Evolutionary conservation across 2,329 filamentous ascomycete species (phyloP), one percentile per base, ranked within the genome.

Genomic region (Didymellaceae sp.): DNA sequence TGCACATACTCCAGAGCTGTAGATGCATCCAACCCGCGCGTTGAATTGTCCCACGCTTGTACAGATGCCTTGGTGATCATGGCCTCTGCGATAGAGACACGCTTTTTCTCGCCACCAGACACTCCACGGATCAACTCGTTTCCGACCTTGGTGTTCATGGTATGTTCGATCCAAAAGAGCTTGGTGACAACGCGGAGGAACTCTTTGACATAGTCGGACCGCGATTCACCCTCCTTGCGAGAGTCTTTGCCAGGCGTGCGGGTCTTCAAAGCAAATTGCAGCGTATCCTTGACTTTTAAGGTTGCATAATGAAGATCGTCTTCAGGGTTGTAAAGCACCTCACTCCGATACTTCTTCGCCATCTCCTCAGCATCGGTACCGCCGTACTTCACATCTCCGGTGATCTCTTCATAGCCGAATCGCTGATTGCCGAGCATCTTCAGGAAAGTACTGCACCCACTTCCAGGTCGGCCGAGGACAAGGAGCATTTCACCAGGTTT

Each of bases 231-330:
- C 9, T 83, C 77, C 21, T 87, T 79, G 2, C 86, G 77, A 6
- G 80, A 82, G 13, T 74, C 72, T 43, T 86, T 82, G 1, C 83
- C 82, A 0, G 88, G 88, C 0, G 88, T 88, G 42, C 87, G 79
- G 1, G 85, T 84, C 41, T 85, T 82, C 1, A 89, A 80, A 0
- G 89, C 89, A 65, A 92, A 92, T 41, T 84, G 80, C 0, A 93
- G 77, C 0, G 89, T 93, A 57, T 90, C 81, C 1, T 86, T 84
- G 9, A 92, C 88, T 0, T 86, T 90, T 17, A 94, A 75, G n/a
- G 89, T 86, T 0, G 89, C 86, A 57, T 91, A 92, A 66, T 92
- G 89, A 21, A 87, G 80, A 66, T 91, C 88, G 21, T 87, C 84
- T 73, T 93, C 89, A 11, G 90, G 86, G 59, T 90, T 91, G 68